phyloP scores from a whole-genome alignment of 2,329 filamentous ascomycete species.

The Aspergillus fijiensis region DNA sequence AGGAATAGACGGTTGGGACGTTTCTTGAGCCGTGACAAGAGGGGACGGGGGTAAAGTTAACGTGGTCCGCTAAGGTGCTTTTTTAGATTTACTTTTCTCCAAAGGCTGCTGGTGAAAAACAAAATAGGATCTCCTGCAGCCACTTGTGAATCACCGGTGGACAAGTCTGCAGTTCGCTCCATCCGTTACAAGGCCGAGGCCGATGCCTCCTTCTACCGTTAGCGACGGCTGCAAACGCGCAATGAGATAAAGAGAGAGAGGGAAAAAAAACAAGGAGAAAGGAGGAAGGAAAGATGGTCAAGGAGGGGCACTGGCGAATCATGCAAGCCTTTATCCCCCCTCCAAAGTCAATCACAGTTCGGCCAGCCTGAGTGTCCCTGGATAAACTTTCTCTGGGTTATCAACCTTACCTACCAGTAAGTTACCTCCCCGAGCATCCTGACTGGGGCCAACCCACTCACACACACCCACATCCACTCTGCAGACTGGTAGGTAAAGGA shows the following conservation, averaged over 20 bases:
- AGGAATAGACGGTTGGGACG: not conserved
- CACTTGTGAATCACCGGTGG: not conserved
- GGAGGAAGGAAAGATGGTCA: not conserved
- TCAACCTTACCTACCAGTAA: slow-evolving; percentile 4
- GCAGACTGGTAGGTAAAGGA: not conserved
- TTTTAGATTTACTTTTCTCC: not conserved
- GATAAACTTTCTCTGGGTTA: slow-evolving; percentile 12
- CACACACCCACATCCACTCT: not conserved
- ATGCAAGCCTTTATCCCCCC: not conserved
- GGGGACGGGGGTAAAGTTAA: not conserved
- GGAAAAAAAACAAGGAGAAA: not conserved
- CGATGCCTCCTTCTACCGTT: slow-evolving; percentile 12
- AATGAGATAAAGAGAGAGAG: not conserved
- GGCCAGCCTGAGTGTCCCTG: not conserved
- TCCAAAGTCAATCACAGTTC: slow-evolving; percentile 2
- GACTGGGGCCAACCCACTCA: not conserved
- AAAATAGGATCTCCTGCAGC: not conserved
- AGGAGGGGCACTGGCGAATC: not conserved
- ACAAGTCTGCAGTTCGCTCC: slow-evolving; percentile 6
- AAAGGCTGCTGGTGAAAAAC: not conserved
- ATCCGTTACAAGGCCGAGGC: not conserved
- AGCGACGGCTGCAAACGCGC: slow-evolving; percentile 6
- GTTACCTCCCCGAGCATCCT: not conserved
- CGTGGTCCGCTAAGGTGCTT: not conserved
- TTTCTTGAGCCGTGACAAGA: not conserved